Base-by-base conservation (phyloP, 1,284 basidiomycete genomes). In the Papiliotrema nemorosa region DNA sequence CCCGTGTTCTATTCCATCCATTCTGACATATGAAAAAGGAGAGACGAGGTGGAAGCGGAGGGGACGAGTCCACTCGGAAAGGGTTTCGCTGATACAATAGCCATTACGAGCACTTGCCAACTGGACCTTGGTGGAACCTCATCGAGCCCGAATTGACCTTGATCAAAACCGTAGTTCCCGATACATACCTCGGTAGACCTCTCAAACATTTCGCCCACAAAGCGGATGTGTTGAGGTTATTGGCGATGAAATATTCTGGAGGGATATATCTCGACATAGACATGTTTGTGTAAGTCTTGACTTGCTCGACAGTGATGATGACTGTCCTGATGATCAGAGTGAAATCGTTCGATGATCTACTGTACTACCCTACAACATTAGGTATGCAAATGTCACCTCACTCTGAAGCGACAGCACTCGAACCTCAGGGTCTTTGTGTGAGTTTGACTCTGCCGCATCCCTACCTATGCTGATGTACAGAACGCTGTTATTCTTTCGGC, bases 191-290 rank as follows among this genome's bases (percentile, higher is more conserved):
- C 42, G 73, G 73, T 3, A 58, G 59, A 29, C 54, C 57, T 35
- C 41, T 72, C 24, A 51, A 55, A 5, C 70, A 76, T 55, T 76
- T 75, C 49, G 75, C 75, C 9, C 75, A 76, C 55, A 69, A 72
- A 48, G 66, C 67, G 26, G 75, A 76, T 53, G 60, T 72, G 41
- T 45, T 72, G 50, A 52, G 72, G 51, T 50, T 77, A 51, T 54
- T 67, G 39, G 68, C 66, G 29, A 64, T 75, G 57, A 63, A 71
- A 49, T 54, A 64, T 46, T 63, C 65, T 3, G 78, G 78, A 3
- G 78, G 78, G 9, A 75, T 79, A 21, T 79, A 79, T 53, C 66
- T 78, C 16, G 78, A 79, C 52, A 73, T 77, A n/a, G 78, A 79
- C 56, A 64, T 70, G 49, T 75, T 61, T 53, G 61, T 73, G 73